Percentiles rank a stretch among this genome's conserved stretches.
Conservation (phyloP, 1,284 basidiomycete species). For the Trichosporon ovoides region DNA sequence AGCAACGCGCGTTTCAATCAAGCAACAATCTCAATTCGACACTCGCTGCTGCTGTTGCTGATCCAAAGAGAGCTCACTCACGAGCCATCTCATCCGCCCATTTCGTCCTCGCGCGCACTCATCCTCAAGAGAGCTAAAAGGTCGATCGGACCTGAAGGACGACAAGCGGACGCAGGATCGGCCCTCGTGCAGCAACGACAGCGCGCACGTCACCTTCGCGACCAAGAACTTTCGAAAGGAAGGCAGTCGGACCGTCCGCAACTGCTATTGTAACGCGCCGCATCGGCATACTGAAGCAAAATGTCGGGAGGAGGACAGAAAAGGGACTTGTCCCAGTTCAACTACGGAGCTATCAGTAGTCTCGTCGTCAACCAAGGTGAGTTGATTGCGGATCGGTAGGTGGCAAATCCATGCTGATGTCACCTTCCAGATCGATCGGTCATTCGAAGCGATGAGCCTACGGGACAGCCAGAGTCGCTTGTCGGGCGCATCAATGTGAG, state of each 20-base stretch:
- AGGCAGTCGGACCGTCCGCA: not conserved
- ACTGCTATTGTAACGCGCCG: not conserved
- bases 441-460: constrained; percentile 85
- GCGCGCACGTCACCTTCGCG: not conserved
- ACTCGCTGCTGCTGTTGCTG: too few relatives aligned
- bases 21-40: not conserved
- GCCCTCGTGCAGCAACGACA: not conserved
- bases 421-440: constrained; percentile 41
- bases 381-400: constrained; percentile 18
- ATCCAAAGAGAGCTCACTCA: not conserved
- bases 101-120: not conserved
- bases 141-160: not conserved
- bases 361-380: constrained; percentile 70
- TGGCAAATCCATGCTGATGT: not conserved
- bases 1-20: not conserved
- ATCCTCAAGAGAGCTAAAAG: not conserved
- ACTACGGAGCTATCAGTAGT: constrained; percentile 83
- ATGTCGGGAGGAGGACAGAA: constrained; percentile 46
- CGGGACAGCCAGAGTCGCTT: constrained; percentile 89
- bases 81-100: not conserved
- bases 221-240: not conserved
- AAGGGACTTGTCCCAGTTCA: constrained; percentile 76
- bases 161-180: not conserved
- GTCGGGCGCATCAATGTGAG: constrained; percentile 82
- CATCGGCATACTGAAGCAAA: not conserved